Base-by-base conservation (phyloP, 1,139 yeast species). In the Spathaspora sp. region DNA sequence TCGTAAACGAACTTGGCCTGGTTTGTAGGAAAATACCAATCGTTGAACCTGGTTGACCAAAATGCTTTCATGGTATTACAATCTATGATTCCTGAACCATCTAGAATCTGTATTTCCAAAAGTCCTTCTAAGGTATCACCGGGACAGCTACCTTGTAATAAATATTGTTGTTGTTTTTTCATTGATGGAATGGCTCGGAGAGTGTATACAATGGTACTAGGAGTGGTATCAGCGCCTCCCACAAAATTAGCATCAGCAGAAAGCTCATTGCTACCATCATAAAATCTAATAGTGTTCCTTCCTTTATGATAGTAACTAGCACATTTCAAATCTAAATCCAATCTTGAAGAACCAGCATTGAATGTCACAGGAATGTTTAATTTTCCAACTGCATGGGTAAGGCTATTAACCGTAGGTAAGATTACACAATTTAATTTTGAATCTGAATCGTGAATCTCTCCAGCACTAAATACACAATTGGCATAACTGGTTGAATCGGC, bases 371-470 rank as follows among this genome's bases (percentile, higher is more conserved):
- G 66, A 25, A 66, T 53, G 7, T 4, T 16, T 16, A 36, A 6
- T 4, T 4, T 18, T 11, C 39, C 39, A 11, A 42, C 36, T 9
- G 58, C 65, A 20, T 70, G 71, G 13, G 54, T 44, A 7, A 42
- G 38, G 39, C 65, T 56, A 17, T 47, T 41, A 4, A 65, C 43
- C 2, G 41, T 41, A 17, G 33, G 24, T 2, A 59, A 38, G 3
- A 58, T 64, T 1, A 57, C 56, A 65, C 74, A 68, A 2, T 49
- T 47, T 8, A 68, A 44, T 38, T 54, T 43, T 3, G 70, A 63
- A 44, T 20, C 23, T 20, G 23, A 4, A 11, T 27, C 13, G 7
- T 11, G n/a, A 15, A 56, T 36, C 27, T 61, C 67, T 20, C 72
- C 72, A 15, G 55, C 43, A 29, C 26, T 46, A 25, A 61, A 51